Percentiles rank a stretch among this genome's conserved stretches.
Evolutionary conservation across 108 stramenopile genomes (phyloP).

Genomic region (Parmales sp.): DNA sequence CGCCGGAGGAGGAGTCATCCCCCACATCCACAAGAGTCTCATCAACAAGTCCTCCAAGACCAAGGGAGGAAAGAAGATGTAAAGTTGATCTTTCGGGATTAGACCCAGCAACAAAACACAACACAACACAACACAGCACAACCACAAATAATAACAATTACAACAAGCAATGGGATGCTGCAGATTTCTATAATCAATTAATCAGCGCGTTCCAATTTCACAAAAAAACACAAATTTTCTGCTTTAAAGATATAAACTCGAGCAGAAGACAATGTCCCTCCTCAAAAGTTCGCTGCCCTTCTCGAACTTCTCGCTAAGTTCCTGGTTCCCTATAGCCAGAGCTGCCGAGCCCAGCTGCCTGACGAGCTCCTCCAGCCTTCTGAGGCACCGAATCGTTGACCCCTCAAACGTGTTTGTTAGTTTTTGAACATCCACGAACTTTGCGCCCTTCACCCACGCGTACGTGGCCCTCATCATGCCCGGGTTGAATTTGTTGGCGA

Average conservation of each 20-base stretch:
- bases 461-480: conserved; percentile 94
- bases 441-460: conserved; percentile 92
- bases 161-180: too few relatives aligned
- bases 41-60: conserved; percentile 91
- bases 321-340: conserved; percentile 84
- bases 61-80: conserved; percentile 40
- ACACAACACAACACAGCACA: too few relatives aligned
- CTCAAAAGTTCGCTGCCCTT: conserved; percentile 83
- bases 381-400: conserved; percentile 85
- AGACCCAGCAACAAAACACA: too few relatives aligned
- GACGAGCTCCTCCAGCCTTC: conserved; percentile 93
- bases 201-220: too few relatives aligned
- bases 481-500: conserved; percentile 76
- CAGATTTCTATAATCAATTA: too few relatives aligned
- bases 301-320: conserved; percentile 84
- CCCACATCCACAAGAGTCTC: conserved; percentile 98
- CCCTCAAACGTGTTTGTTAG: conserved; percentile 94
- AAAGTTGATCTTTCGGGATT: too few relatives aligned
- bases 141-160: too few relatives aligned
- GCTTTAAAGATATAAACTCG: conserved; percentile 77
- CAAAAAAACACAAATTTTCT: too few relatives aligned
- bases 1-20: conserved; percentile 99
- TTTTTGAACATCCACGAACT: conserved; percentile 91
- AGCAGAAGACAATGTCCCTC: conserved; percentile 97
- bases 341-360: conserved; percentile 86